Percentiles rank a stretch among this genome's conserved stretches.
phyloP scores from a whole-genome alignment of 2,329 filamentous ascomycete genomes.

The Uncinocarpus reesii region DNA sequence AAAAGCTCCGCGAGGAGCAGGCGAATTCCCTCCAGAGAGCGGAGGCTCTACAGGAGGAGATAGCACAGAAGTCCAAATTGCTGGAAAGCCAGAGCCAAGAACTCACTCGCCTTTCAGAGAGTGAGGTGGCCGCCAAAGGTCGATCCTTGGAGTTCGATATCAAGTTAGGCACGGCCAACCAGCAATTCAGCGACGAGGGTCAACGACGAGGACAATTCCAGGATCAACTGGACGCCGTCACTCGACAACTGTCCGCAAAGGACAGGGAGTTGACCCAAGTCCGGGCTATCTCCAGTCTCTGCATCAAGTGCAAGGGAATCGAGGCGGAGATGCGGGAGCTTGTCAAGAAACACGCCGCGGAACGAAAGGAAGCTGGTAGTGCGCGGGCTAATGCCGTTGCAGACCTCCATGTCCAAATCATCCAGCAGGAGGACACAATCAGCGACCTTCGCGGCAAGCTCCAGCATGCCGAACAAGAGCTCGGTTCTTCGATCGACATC shows the following conservation, averaged over 20 bases:
- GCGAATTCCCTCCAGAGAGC: conserved; percentile 1
- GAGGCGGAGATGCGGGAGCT: conserved; percentile 5
- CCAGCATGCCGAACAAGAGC: neutral
- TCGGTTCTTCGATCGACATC: neutral
- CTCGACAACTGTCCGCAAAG: conserved; percentile 1
- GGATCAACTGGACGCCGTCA: neutral
- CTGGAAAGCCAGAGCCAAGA: neutral
- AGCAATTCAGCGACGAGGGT: neutral
- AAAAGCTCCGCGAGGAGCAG: neutral
- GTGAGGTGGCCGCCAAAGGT: neutral
- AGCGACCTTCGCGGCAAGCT: conserved; percentile 3
- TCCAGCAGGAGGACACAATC: neutral
- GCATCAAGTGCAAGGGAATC: neutral
- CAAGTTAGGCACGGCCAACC: neutral
- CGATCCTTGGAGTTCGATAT: neutral
- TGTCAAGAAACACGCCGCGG: neutral
- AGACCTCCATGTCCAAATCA: neutral
- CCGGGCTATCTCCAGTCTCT: neutral
- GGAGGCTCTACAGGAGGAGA: conserved; percentile 2
- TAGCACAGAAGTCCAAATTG: neutral
- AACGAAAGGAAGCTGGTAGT: conserved; percentile 3
- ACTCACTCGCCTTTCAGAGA: neutral
- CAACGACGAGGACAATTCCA: neutral
- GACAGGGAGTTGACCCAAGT: neutral
- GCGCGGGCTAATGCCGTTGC: conserved; percentile 1